Conservation (phyloP, 805 yeast species). For the Pichia nanzhaoensis region DNA sequence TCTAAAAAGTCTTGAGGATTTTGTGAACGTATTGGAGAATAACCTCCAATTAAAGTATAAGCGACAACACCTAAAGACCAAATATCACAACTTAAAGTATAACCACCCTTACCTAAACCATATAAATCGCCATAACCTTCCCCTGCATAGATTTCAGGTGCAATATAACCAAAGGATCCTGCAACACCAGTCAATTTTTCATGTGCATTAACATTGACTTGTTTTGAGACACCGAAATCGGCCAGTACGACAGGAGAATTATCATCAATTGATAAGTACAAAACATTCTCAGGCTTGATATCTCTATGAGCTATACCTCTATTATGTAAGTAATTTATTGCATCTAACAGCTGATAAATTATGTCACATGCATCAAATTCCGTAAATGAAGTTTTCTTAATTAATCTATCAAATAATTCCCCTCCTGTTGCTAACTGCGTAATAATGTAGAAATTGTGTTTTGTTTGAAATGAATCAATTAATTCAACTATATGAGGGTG, state of each 20-base stretch:
- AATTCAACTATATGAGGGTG: conserved; percentile 89
- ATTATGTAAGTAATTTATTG: conserved; percentile 71
- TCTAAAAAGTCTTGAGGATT: conserved; percentile 70
- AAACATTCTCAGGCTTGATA: conserved; percentile 87
- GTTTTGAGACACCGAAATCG: conserved; percentile 93
- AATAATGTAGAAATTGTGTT: conserved; percentile 86
- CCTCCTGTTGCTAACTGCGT: conserved; percentile 97
- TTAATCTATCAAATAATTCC: conserved; percentile 83
- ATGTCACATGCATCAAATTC: conserved; percentile 81
- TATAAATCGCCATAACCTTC: conserved; percentile 34
- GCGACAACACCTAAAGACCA: conserved; percentile 95
- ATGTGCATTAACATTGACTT: conserved; percentile 31
- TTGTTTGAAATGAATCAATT: conserved; percentile 88
- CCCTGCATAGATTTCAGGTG: conserved; percentile 83
- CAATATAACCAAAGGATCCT: conserved; percentile 94
- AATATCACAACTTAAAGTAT: conserved; percentile 91
- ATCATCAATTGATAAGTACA: conserved; percentile 56
- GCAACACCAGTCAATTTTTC: conserved; percentile 30
- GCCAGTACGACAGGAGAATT: conserved; percentile 78
- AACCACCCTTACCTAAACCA: conserved; percentile 49
- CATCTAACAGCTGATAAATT: conserved; percentile 66
- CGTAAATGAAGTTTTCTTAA: conserved; percentile 74
- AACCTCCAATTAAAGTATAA: conserved; percentile 85
- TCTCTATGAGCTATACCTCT: conserved; percentile 86
- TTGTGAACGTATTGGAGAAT: conserved; percentile 86